phyloP scores from a whole-genome alignment of 2,329 filamentous ascomycete genomes.

The Fusarium zealandicum region DNA sequence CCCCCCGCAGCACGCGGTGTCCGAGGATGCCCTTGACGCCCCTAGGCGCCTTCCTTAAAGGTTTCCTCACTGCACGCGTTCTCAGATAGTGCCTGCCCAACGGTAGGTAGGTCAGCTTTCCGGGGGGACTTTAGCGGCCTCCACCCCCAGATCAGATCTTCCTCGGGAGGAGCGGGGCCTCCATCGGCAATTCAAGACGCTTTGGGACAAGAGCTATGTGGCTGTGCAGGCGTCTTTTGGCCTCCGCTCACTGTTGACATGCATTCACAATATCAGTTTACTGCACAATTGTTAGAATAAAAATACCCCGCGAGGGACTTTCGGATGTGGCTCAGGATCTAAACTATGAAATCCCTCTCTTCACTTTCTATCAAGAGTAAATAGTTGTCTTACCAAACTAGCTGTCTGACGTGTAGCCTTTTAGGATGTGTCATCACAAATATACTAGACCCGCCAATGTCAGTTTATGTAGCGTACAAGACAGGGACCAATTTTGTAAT shows the following conservation, averaged over 20 bases:
- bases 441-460: too few relatives aligned
- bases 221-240: not conserved
- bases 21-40: conserved; percentile 15
- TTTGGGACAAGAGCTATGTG: not conserved
- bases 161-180: conserved; percentile 17
- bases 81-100: too few relatives aligned
- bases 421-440: too few relatives aligned
- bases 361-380: too few relatives aligned
- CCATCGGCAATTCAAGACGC: conserved; percentile 13
- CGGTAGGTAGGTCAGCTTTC: not conserved
- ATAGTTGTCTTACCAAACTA: too few relatives aligned
- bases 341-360: too few relatives aligned
- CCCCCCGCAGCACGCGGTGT: conserved; percentile 28
- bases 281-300: too few relatives aligned
- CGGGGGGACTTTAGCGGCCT: conserved; percentile 18
- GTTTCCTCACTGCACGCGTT: not conserved
- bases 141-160: not conserved
- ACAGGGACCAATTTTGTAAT: too few relatives aligned
- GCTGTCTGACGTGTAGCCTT: too few relatives aligned
- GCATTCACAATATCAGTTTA: not conserved
- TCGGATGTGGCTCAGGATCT: too few relatives aligned
- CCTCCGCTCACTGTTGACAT: not conserved
- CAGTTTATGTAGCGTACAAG: too few relatives aligned
- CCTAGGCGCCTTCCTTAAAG: not conserved
- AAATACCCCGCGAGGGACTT: too few relatives aligned